A percentile compares a stretch with the other conserved stretches of the same genome.
These are phyloP conservation scores for Candida vartiovaarae DNA, from an alignment of 805 yeast genomes.

Conservation along the genomic window DNA sequence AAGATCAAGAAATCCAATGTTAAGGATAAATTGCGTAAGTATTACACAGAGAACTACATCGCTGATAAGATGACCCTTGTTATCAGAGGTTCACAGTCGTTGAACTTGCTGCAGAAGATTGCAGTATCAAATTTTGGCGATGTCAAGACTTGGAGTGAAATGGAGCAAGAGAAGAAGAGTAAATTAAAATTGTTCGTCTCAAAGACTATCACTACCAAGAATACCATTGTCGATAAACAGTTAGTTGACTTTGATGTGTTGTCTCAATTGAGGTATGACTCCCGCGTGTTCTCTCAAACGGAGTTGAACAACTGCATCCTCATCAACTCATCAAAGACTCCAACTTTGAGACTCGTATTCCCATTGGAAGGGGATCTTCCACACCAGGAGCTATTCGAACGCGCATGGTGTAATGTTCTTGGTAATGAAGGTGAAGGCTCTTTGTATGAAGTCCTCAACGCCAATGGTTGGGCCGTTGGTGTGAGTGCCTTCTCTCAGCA, in stretches of 20 bases:
- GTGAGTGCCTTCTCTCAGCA: constrained; percentile 37
- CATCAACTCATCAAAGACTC: constrained; percentile 30
- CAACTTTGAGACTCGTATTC: constrained; percentile 39
- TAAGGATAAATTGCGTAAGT: constrained; percentile 29
- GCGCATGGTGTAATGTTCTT: constrained; percentile 47
- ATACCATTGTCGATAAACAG: not conserved
- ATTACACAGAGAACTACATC: constrained; percentile 35
- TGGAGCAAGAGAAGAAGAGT: constrained; percentile 5
- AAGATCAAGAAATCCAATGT: constrained; percentile 29
- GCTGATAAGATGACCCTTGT: constrained; percentile 51
- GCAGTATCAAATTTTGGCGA: constrained; percentile 38
- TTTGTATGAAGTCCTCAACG: constrained; percentile 33
- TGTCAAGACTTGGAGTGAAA: constrained; percentile 15
- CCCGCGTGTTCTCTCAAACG: constrained; percentile 20
- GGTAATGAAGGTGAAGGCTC: constrained; percentile 59
- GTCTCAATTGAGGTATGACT: constrained; percentile 12
- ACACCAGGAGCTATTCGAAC: constrained; percentile 19
- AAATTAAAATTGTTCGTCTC: constrained; percentile 5
- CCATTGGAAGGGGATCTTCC: constrained; percentile 24
- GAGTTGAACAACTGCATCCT: constrained; percentile 27
- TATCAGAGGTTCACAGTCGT: constrained; percentile 58
- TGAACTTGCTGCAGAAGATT: constrained; percentile 47
- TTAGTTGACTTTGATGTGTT: constrained; percentile 13
- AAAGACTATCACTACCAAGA: not conserved
- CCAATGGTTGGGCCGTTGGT: constrained; percentile 28